Evolutionary conservation across 2,329 filamentous ascomycete genomes (phyloP).

Genomic region (Pseudocercospora cruenta): DNA sequence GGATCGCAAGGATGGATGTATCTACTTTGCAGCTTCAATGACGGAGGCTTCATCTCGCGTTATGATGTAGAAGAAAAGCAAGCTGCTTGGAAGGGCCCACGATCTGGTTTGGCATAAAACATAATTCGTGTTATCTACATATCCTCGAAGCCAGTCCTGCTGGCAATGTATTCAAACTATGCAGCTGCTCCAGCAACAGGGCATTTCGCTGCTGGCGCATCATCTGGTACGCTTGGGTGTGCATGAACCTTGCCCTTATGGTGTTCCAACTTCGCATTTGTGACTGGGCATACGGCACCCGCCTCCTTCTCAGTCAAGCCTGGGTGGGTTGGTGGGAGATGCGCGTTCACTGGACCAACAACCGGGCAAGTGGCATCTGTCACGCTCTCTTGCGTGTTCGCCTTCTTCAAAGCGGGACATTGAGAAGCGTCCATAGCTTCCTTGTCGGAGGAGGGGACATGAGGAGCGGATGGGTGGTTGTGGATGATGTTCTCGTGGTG

Average conservation of each 20-base stretch:
- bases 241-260: constrained; percentile 48
- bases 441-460: constrained; percentile 31
- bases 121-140: not conserved
- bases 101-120: not conserved
- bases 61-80: not conserved
- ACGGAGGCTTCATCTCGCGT: too few relatives aligned
- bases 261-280: constrained; percentile 49
- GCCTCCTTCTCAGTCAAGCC: constrained; percentile 42
- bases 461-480: constrained; percentile 45
- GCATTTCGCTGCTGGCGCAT: constrained; percentile 45
- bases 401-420: constrained; percentile 48
- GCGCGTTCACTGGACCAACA: constrained; percentile 45
- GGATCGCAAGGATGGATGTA: too few relatives aligned
- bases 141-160: not conserved
- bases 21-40: too few relatives aligned
- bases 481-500: constrained; percentile 49
- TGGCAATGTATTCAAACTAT: not conserved
- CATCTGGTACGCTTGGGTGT: constrained; percentile 46
- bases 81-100: not conserved
- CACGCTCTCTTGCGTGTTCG: constrained; percentile 43
- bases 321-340: constrained; percentile 50
- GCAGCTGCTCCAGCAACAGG: constrained; percentile 44
- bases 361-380: constrained; percentile 50
- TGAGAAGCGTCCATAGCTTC: constrained; percentile 41
- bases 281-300: constrained; percentile 48